These are phyloP conservation scores for Aureobasidium sp. DNA, from an alignment of 2,329 filamentous ascomycete genomes.

Conservation along the genomic window DNA sequence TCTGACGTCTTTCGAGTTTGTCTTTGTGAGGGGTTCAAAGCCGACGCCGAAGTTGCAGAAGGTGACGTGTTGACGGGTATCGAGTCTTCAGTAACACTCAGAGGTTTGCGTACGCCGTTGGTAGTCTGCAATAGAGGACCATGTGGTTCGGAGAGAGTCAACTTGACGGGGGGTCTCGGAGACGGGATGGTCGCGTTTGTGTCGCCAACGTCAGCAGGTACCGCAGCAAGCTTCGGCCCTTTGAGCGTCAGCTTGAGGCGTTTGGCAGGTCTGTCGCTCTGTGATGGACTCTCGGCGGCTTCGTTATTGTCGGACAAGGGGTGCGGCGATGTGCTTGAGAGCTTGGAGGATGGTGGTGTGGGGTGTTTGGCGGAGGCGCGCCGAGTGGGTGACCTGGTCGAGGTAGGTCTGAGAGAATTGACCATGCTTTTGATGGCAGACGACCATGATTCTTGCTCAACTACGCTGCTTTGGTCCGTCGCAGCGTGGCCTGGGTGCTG, in stretches of 20 bases:
- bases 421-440: constrained; percentile 12
- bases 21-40: neutral
- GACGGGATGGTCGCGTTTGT: constrained; percentile 9
- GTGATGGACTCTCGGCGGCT: neutral
- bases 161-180: constrained; percentile 31
- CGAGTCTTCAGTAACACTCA: constrained; percentile 27
- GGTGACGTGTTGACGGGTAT: constrained; percentile 23
- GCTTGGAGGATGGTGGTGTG: constrained; percentile 5
- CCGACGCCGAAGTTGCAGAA: constrained; percentile 21
- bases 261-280: neutral
- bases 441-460: constrained; percentile 12
- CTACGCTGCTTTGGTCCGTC: neutral
- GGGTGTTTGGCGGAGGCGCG: constrained; percentile 8
- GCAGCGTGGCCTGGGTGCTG: neutral
- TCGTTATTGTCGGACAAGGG: neutral
- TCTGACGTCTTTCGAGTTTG: constrained; percentile 29
- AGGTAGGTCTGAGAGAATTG: constrained; percentile 9
- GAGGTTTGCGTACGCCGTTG: constrained; percentile 31
- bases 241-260: constrained; percentile 11
- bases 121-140: constrained; percentile 33
- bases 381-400: constrained; percentile 4
- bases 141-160: constrained; percentile 35
- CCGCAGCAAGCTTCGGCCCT: constrained; percentile 3
- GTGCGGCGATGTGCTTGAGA: neutral
- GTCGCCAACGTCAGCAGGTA: neutral